Conservation (phyloP, 2,329 filamentous ascomycete species). For the Chaetothyriales sp. region DNA sequence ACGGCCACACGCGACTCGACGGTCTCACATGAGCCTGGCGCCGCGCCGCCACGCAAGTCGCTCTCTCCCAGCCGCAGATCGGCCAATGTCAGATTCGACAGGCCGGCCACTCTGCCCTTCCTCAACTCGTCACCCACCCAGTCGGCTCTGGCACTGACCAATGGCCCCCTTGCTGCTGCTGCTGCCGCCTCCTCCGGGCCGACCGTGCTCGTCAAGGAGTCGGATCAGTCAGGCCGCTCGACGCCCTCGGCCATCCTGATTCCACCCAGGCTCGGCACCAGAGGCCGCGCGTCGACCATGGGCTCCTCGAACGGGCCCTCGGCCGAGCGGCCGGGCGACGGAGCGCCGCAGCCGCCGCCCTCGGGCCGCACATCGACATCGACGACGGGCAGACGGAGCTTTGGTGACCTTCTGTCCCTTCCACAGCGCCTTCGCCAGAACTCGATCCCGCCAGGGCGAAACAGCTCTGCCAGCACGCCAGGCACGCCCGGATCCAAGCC, state of each 20-base stretch:
- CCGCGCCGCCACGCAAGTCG: too few species aligned
- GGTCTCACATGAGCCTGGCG: neutral
- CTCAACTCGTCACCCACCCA: slow-evolving; percentile 32
- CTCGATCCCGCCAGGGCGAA: slow-evolving; percentile 55
- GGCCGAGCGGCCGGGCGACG: slow-evolving; percentile 43
- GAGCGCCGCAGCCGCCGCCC: slow-evolving; percentile 43
- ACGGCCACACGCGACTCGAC: slow-evolving; percentile 25
- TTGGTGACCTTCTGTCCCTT: slow-evolving; percentile 74
- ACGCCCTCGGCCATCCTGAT: slow-evolving; percentile 44
- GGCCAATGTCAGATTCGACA: slow-evolving; percentile 17
- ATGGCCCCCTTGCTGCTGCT: slow-evolving; percentile 35
- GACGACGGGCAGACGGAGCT: slow-evolving; percentile 74
- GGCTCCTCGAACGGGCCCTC: slow-evolving; percentile 59
- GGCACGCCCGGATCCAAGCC: slow-evolving; percentile 65
- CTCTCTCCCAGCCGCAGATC: neutral
- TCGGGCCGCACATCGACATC: slow-evolving; percentile 64
- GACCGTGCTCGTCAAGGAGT: slow-evolving; percentile 45
- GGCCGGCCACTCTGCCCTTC: slow-evolving; percentile 22
- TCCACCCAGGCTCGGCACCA: slow-evolving; percentile 44
- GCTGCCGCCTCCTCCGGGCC: slow-evolving; percentile 28
- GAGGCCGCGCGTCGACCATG: slow-evolving; percentile 78
- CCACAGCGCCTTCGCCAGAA: slow-evolving; percentile 65
- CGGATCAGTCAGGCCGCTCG: slow-evolving; percentile 54
- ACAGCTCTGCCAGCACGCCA: slow-evolving; percentile 47
- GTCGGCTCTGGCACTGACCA: slow-evolving; percentile 37